phyloP scores from a whole-genome alignment of 805 yeast species.

The Barnettozyma salicaria region DNA sequence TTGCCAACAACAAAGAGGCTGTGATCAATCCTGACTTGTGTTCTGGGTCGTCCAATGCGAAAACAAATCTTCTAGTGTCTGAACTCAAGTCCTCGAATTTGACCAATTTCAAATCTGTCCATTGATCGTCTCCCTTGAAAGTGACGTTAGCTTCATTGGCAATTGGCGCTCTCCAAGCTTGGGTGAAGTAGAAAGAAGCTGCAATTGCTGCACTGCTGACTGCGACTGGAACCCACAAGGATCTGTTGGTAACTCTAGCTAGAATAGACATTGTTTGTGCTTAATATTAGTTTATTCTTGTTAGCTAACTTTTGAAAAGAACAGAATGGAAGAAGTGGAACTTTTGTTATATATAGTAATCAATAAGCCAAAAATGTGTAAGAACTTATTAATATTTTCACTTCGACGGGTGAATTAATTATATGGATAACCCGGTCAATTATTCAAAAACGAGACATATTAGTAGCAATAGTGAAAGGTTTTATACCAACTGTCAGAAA shows the following conservation, averaged over 20 bases:
- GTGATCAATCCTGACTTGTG: slow-evolving; percentile 68
- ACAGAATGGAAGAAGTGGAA: too few relatives aligned
- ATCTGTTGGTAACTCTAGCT: slow-evolving; percentile 20
- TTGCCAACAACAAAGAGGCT: slow-evolving; percentile 78
- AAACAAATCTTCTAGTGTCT: slow-evolving; percentile 64
- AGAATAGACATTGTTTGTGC: slow-evolving; percentile 26
- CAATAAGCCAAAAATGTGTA: too few relatives aligned
- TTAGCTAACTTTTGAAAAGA: background rate
- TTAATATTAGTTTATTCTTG: background rate
- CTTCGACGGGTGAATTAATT: background rate
- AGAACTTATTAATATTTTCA: too few relatives aligned
- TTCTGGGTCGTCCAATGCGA: slow-evolving; percentile 62
- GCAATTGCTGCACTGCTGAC: slow-evolving; percentile 45
- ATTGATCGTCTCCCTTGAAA: slow-evolving; percentile 57
- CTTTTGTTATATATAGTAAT: too few relatives aligned
- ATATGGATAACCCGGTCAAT: too few relatives aligned
- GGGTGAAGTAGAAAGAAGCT: slow-evolving; percentile 27
- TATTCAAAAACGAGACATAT: too few relatives aligned
- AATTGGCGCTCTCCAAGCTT: slow-evolving; percentile 23
- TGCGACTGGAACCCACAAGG: slow-evolving; percentile 32
- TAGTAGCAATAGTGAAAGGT: too few relatives aligned
- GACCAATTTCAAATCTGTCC: slow-evolving; percentile 63
- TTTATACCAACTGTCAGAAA: background rate
- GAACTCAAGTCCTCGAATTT: slow-evolving; percentile 44
- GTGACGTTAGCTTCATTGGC: slow-evolving; percentile 38